These are phyloP conservation scores for Parathielavia appendiculata DNA, from an alignment of 495 filamentous ascomycete species.

Conservation along the genomic window DNA sequence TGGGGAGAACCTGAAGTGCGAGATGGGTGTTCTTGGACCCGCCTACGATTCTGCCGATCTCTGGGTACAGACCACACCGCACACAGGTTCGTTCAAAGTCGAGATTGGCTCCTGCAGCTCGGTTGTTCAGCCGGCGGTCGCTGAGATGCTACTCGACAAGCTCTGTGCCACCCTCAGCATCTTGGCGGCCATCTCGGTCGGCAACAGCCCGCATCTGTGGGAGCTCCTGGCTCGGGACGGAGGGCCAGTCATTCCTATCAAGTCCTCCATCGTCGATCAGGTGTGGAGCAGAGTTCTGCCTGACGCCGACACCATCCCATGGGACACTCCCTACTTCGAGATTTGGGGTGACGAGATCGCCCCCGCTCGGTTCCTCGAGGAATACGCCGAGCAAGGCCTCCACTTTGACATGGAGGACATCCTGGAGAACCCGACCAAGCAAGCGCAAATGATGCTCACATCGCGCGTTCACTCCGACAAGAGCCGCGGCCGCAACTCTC, in stretches of 20 bases:
- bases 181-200: neutral
- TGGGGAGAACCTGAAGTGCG: constrained; percentile 8
- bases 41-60: constrained; percentile 13
- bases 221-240: constrained; percentile 9
- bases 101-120: constrained; percentile 16
- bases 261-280: constrained; percentile 8
- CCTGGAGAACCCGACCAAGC: constrained; percentile 13
- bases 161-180: constrained; percentile 13
- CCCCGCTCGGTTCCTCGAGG: constrained; percentile 12
- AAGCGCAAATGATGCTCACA: constrained; percentile 13
- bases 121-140: constrained; percentile 7
- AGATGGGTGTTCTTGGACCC: constrained; percentile 14
- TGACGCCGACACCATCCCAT: constrained; percentile 5
- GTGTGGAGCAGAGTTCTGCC: constrained; percentile 12
- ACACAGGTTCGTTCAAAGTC: constrained; percentile 11
- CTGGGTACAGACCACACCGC: constrained; percentile 12
- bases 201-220: constrained; percentile 5
- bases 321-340: constrained; percentile 8
- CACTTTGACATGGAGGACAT: constrained; percentile 16
- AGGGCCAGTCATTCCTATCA: constrained; percentile 7
- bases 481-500: neutral
- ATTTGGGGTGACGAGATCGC: constrained; percentile 15
- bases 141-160: constrained; percentile 14
- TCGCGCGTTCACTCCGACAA: constrained; percentile 4
- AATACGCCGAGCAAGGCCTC: constrained; percentile 12